Conservation (phyloP, 2,329 filamentous ascomycete genomes). For the Cercospora brassicicola region DNA sequence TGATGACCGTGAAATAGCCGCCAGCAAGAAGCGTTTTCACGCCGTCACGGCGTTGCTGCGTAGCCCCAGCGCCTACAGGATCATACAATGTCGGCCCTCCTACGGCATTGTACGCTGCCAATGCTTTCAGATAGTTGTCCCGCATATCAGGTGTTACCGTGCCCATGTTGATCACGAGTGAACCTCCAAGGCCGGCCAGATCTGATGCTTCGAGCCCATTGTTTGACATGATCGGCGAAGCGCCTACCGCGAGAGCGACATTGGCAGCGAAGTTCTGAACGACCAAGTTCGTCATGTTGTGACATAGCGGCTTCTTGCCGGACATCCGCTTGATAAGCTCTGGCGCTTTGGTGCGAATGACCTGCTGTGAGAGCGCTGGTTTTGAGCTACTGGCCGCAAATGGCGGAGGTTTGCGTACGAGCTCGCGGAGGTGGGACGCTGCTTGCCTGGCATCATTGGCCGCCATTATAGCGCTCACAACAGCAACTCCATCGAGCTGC, state of each 20-base stretch:
- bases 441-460: conserved; percentile 66
- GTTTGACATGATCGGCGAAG: conserved; percentile 92
- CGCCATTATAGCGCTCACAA: conserved; percentile 85
- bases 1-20: conserved; percentile 84
- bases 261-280: conserved; percentile 95
- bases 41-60: conserved; percentile 67
- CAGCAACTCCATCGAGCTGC: conserved; percentile 74
- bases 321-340: conserved; percentile 59
- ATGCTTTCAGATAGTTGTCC: conserved; percentile 68
- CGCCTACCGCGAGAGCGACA: conserved; percentile 78
- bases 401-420: conserved; percentile 52
- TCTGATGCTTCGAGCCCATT: conserved; percentile 79
- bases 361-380: conserved; percentile 35
- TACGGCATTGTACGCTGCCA: conserved; percentile 76
- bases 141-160: conserved; percentile 77
- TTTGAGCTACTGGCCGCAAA: conserved; percentile 36
- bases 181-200: conserved; percentile 72
- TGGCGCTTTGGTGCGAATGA: conserved; percentile 34
- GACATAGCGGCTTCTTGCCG: conserved; percentile 64
- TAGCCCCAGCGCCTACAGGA: conserved; percentile 87
- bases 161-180: conserved; percentile 92
- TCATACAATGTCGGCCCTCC: conserved; percentile 79
- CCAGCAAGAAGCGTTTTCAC: conserved; percentile 68
- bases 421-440: conserved; percentile 58
- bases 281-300: conserved; percentile 97